phyloP scores from a whole-genome alignment of 2,329 filamentous ascomycete species.

The Aspergillus sp. region DNA sequence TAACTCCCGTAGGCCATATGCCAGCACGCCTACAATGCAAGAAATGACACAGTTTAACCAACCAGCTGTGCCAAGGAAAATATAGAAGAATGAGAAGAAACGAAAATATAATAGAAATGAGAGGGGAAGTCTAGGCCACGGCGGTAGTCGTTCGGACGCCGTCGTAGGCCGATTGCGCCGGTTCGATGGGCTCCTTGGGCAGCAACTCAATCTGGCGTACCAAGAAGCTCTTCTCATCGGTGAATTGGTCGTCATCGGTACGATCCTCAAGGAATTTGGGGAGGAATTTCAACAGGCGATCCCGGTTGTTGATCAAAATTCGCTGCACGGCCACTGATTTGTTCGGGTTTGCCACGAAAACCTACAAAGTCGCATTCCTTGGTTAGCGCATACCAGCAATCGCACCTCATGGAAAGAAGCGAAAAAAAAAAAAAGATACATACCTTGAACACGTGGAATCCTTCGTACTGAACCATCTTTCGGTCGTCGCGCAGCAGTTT shows the following conservation, averaged over 20 bases:
- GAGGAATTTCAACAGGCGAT: conserved; percentile 81
- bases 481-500: conserved; percentile 90
- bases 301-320: conserved; percentile 92
- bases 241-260: conserved; percentile 96
- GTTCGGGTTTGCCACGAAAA: conserved; percentile 97
- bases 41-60: conserved; percentile 1
- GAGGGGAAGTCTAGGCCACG: conserved; percentile 17
- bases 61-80: conserved; percentile 1
- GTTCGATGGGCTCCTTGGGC: conserved; percentile 37
- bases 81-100: conserved; percentile 1
- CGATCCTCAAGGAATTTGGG: conserved; percentile 89
- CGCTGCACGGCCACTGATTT: conserved; percentile 95
- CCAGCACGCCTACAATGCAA: conserved; percentile 20
- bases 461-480: conserved; percentile 99
- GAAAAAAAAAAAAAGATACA: conserved; percentile 2
- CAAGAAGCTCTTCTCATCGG: conserved; percentile 93
- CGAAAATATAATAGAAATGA: conserved; percentile 6
- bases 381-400: conserved; percentile 9
- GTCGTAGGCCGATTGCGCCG: conserved; percentile 21
- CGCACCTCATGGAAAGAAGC: background rate
- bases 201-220: conserved; percentile 76
- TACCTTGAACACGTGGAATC: conserved; percentile 96
- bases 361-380: conserved; percentile 39
- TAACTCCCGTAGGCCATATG: conserved; percentile 15
- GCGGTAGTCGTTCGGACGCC: conserved; percentile 20